Evolutionary conservation across 2,329 filamentous ascomycete genomes (phyloP).

Genomic region (Colletotrichum simmondsii): DNA sequence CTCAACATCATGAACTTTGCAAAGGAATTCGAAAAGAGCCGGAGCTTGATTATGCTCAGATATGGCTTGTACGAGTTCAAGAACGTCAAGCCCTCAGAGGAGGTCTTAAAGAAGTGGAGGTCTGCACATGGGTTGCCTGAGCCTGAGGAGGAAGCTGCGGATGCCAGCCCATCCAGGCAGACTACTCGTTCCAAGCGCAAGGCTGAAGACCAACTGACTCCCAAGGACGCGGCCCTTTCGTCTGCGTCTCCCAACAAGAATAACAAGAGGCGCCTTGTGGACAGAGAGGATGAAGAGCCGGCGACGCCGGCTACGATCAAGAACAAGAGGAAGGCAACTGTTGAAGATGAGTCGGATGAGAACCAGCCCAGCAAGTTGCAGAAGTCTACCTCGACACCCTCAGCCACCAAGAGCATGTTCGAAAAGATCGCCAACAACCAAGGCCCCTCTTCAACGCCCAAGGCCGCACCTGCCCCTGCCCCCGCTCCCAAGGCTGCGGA

Average conservation of each 20-base stretch:
- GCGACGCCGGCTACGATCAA: conserved; percentile 52
- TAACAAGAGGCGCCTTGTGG: conserved; percentile 62
- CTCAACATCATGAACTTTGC: conserved; percentile 71
- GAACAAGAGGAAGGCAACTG: conserved; percentile 64
- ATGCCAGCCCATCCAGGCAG: conserved; percentile 45
- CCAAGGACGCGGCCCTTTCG: conserved; percentile 49
- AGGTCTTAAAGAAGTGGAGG: conserved; percentile 69
- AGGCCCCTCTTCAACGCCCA: conserved; percentile 45
- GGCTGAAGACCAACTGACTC: conserved; percentile 60
- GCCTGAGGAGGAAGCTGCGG: conserved; percentile 54
- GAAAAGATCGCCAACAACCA: conserved; percentile 67
- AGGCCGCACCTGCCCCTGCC: conserved; percentile 39
- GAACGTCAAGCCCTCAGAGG: conserved; percentile 68
- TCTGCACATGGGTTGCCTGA: conserved; percentile 65
- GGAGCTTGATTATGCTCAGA: conserved; percentile 69
- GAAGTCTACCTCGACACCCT: conserved; percentile 56
- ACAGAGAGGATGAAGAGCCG: conserved; percentile 48
- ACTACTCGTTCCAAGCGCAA: conserved; percentile 61
- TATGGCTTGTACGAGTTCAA: conserved; percentile 73
- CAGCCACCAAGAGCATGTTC: conserved; percentile 66
- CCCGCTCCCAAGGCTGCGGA: conserved; percentile 41
- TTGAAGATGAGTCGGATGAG: conserved; percentile 55
- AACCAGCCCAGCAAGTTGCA: conserved; percentile 62
- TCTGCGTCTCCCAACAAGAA: conserved; percentile 47
- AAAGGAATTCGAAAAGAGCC: conserved; percentile 73